Evolutionary conservation across 2,329 filamentous ascomycete genomes (phyloP), one percentile per base, ranked within the genome.

Genomic region (Colletotrichum theobromicola): DNA sequence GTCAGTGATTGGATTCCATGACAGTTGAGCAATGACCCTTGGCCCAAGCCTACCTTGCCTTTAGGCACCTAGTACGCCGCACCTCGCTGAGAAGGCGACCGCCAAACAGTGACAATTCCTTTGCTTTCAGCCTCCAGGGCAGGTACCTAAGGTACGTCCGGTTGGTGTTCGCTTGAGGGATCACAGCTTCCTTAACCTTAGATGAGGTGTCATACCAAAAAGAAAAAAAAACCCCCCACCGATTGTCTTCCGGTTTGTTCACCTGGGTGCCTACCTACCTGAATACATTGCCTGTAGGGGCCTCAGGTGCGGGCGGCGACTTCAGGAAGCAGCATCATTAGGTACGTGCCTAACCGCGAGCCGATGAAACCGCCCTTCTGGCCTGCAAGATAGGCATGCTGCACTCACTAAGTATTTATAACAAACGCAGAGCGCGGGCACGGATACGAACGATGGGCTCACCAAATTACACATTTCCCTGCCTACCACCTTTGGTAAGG

Each of bases 41-140:
- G 42, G 57, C 57, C 26, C 7, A 32, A 32, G 64, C 50, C 64
- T n/a, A n/a, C n/a, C n/a, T n/a, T n/a, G n/a, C n/a, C n/a, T n/a
- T n/a, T n/a, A n/a, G n/a, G n/a, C n/a, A n/a, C n/a, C n/a, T 28
- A 65, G 50, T 37, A 65, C 71, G 71, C 71, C 71, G 67, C 71
- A 74, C 71, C 66, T 74, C 70, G 66, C 66, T 70, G 46, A 58
- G n/a, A 30, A 34, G 46, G 58, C 15, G 30, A 28, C 50, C 58
- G 35, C 65, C 28, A 35, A 30, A 21, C 18, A 70, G 50, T 71
- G 67, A 70, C 67, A 74, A 61, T 42, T 70, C n/a, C n/a, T 50
- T 42, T 53, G 35, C 42, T 16, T 60, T 13, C 64, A 34, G 62
- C 32, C n/a, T 15, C 42, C 55, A n/a, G 8, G 13, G 32, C 32